phyloP scores from a whole-genome alignment of 768 basidiomycete genomes.

The Tricholoma terreum region DNA sequence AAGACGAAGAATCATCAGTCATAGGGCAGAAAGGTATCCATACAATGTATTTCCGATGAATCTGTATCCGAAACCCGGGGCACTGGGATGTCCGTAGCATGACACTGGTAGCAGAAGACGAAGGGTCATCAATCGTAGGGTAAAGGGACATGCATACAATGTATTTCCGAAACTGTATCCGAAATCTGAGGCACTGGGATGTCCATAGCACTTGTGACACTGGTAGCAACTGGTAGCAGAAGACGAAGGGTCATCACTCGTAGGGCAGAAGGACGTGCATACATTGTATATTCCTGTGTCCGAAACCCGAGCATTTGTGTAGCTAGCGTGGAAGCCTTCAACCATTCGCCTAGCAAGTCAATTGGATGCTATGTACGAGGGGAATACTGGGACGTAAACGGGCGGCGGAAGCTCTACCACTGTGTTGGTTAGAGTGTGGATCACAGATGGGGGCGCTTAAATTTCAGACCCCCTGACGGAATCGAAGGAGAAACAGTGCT shows the following conservation, averaged over 20 bases:
- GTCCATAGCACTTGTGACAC: no score
- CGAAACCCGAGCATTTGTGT: no score
- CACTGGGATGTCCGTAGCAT: no score
- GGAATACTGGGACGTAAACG: background rate
- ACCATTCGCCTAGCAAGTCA: background rate
- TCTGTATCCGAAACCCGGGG: no score
- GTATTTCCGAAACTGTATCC: no score
- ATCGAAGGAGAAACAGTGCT: background rate
- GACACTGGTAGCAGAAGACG: no score
- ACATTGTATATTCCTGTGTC: no score
- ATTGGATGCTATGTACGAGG: background rate
- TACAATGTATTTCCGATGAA: no score
- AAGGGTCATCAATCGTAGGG: no score
- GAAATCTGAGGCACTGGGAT: no score
- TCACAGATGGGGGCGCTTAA: background rate
- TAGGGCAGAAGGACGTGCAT: background rate
- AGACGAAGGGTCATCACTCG: background rate
- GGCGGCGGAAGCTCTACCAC: background rate
- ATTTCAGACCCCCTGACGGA: background rate
- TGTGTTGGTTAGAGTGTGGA: background rate
- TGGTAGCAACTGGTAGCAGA: background rate
- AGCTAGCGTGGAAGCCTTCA: no score
- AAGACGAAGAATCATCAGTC: background rate
- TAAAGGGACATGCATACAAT: no score
- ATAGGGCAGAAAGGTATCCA: background rate